These are phyloP conservation scores for Bipolaris oryzae DNA, from an alignment of 2,329 filamentous ascomycete species.

Conservation along the genomic window DNA sequence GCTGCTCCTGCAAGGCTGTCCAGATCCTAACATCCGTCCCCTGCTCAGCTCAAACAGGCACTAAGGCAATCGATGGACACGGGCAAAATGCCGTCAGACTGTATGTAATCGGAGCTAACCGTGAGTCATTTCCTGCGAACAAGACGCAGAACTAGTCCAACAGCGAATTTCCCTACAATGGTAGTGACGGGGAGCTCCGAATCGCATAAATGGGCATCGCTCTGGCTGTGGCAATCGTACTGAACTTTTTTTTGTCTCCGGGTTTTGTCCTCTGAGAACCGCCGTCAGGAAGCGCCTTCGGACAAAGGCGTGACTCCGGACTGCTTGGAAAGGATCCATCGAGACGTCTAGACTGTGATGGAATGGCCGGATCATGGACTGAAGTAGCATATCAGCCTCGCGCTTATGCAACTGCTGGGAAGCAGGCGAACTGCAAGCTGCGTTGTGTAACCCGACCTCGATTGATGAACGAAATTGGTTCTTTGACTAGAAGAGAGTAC, in stretches of 20 bases:
- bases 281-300: slow-evolving; percentile 30
- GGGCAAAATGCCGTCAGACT: slow-evolving; percentile 24
- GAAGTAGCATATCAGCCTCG: slow-evolving; percentile 28
- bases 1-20: slow-evolving; percentile 4
- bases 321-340: slow-evolving; percentile 10
- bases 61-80: slow-evolving; percentile 25
- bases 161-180: slow-evolving; percentile 17
- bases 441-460: slow-evolving; percentile 9
- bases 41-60: slow-evolving; percentile 16
- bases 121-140: slow-evolving; percentile 27
- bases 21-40: slow-evolving; percentile 1
- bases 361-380: slow-evolving; percentile 35
- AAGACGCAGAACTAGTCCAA: slow-evolving; percentile 23
- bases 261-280: slow-evolving; percentile 8
- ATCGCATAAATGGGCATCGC: slow-evolving; percentile 30
- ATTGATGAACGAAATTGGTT: slow-evolving; percentile 11
- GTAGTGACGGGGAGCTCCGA: slow-evolving; percentile 17
- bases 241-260: slow-evolving; percentile 11
- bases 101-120: slow-evolving; percentile 24
- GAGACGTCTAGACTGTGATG: slow-evolving; percentile 29
- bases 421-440: slow-evolving; percentile 9
- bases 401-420: slow-evolving; percentile 32
- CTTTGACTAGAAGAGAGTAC: slow-evolving; percentile 20
- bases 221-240: slow-evolving; percentile 22
- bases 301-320: slow-evolving; percentile 29